Evolutionary conservation across 208 protist genomes (phyloP).

Genomic region (Leishmania major): DNA sequence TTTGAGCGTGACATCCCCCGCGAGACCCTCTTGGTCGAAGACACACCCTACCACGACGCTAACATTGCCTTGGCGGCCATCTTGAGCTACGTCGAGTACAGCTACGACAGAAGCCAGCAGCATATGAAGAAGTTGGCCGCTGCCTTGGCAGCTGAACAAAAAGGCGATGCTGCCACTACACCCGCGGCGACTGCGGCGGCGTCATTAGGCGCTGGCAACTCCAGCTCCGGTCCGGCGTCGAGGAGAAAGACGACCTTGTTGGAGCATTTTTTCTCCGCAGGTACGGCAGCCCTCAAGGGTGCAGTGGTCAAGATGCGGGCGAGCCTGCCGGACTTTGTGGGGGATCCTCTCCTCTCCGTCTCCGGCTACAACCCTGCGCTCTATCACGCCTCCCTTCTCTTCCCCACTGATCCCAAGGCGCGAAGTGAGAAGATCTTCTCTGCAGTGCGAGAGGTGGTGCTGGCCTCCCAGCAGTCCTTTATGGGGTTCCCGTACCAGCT

Average conservation of each 20-base stretch:
- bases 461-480: conserved; percentile 72
- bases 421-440: conserved; percentile 45
- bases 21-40: conserved; percentile 57
- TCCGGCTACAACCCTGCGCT: conserved; percentile 24
- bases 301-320: conserved; percentile 30
- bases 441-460: conserved; percentile 52
- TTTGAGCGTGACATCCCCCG: conserved; percentile 58
- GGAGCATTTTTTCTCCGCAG: conserved; percentile 26
- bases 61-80: conserved; percentile 51
- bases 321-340: conserved; percentile 40
- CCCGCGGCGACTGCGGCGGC: not conserved
- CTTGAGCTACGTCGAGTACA: conserved; percentile 56
- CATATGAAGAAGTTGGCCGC: conserved; percentile 25
- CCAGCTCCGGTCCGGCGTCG: not conserved
- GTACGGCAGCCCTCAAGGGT: conserved; percentile 28
- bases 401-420: conserved; percentile 33
- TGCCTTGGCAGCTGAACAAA: conserved; percentile 13
- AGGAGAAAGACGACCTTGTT: conserved; percentile 24
- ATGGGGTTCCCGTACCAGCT: conserved; percentile 71
- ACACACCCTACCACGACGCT: conserved; percentile 32
- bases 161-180: not conserved
- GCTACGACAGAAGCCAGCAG: conserved; percentile 38
- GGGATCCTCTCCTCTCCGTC: conserved; percentile 35
- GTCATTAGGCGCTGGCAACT: not conserved
- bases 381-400: conserved; percentile 30